Evolutionary conservation across 495 filamentous ascomycete genomes (phyloP).

Genomic region (Aspergillus coremiiformis): DNA sequence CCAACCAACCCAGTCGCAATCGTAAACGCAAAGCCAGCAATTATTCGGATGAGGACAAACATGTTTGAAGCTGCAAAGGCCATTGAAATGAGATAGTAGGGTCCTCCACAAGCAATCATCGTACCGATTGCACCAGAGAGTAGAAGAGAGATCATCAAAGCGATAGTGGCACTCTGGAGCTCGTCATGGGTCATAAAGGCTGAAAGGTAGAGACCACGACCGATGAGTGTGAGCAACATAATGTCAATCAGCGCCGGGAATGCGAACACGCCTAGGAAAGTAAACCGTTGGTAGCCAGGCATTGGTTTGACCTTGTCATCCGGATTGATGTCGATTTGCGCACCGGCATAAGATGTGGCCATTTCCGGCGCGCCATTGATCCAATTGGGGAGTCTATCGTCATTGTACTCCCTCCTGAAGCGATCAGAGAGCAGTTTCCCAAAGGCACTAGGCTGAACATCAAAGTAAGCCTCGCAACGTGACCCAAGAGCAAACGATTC

Average conservation of each 20-base stretch:
- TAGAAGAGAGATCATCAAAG: conserved; percentile 50
- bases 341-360: conserved; percentile 47
- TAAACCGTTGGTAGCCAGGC: conserved; percentile 46
- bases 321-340: conserved; percentile 50
- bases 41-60: conserved; percentile 51
- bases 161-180: conserved; percentile 46
- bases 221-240: conserved; percentile 47
- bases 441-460: conserved; percentile 45
- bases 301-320: conserved; percentile 36
- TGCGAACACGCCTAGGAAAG: conserved; percentile 54
- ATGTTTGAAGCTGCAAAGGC: conserved; percentile 55
- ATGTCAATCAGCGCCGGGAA: conserved; percentile 56
- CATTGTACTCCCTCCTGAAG: conserved; percentile 43
- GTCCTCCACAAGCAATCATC: conserved; percentile 51
- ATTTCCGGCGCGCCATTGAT: conserved; percentile 43
- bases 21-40: conserved; percentile 52
- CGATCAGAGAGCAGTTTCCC: conserved; percentile 49
- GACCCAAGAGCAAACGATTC: conserved; percentile 55
- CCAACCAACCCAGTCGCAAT: conserved; percentile 41
- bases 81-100: conserved; percentile 54
- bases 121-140: conserved; percentile 52
- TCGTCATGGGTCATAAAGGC: conserved; percentile 45
- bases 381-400: conserved; percentile 46
- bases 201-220: conserved; percentile 52
- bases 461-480: conserved; percentile 54